phyloP scores from a whole-genome alignment of 495 filamentous ascomycete species.

The Eremomyces bilateralis region DNA sequence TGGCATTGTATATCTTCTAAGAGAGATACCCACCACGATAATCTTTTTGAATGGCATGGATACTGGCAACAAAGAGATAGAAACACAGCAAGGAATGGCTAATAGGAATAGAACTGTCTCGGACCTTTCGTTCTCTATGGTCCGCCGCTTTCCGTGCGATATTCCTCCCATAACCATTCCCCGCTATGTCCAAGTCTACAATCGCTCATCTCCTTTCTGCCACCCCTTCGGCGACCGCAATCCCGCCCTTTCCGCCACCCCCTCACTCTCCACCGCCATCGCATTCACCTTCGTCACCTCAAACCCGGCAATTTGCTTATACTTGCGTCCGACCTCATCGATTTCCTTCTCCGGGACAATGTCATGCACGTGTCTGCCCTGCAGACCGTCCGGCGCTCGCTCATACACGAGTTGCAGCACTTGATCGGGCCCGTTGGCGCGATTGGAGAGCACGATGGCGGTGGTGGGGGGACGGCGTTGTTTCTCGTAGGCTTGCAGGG shows the following conservation, averaged over 20 bases:
- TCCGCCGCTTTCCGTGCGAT: no score
- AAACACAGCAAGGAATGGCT: no score
- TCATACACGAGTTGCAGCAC: constrained; percentile 8
- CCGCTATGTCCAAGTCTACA: no score
- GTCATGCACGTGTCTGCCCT: constrained; percentile 9
- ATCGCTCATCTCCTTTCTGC: no score
- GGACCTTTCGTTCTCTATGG: no score
- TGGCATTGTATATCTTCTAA: no score
- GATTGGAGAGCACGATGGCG: constrained; percentile 6
- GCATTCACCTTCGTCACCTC: constrained; percentile 7
- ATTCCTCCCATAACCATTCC: no score
- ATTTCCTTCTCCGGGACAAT: constrained; percentile 8
- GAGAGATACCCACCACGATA: no score
- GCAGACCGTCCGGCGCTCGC: constrained; percentile 7
- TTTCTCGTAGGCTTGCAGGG: constrained; percentile 6
- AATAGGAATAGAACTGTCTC: no score
- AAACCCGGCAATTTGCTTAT: constrained; percentile 9
- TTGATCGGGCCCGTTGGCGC: constrained; percentile 6
- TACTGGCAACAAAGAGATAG: no score
- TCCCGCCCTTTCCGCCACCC: constrained; percentile 1
- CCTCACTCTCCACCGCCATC: constrained; percentile 3
- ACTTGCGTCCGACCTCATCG: constrained; percentile 4
- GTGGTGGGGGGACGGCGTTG: constrained; percentile 7
- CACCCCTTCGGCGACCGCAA: constrained; percentile 1
- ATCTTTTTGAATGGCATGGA: no score